Conservation (phyloP, 768 basidiomycete genomes). For the Dendrothele bispora region DNA sequence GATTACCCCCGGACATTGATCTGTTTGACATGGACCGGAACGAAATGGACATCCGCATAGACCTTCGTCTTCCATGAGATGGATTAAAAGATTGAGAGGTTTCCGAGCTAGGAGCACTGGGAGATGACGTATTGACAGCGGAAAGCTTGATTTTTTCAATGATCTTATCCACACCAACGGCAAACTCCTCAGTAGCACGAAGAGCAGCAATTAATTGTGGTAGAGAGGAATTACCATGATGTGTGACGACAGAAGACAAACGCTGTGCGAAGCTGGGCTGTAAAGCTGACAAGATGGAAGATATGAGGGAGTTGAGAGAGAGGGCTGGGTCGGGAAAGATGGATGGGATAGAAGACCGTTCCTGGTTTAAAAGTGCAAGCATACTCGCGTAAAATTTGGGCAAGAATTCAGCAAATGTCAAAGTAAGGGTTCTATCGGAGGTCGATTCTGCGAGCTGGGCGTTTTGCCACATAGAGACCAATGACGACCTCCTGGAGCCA, state of each 20-base stretch:
- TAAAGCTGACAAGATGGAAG: slow-evolving; percentile 75
- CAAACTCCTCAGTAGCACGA: slow-evolving; percentile 83
- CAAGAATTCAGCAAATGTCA: slow-evolving; percentile 66
- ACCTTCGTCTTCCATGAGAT: slow-evolving; percentile 48
- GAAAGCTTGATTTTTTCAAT: slow-evolving; percentile 69
- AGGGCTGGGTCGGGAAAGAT: slow-evolving; percentile 86
- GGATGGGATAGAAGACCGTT: slow-evolving; percentile 70
- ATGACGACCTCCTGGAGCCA: slow-evolving; percentile 66
- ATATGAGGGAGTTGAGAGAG: slow-evolving; percentile 80
- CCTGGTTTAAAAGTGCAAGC: slow-evolving; percentile 61
- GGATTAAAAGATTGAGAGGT: slow-evolving; percentile 17
- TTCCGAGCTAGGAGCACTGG: slow-evolving; percentile 11
- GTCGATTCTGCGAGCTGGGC: slow-evolving; percentile 55
- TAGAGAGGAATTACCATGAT: slow-evolving; percentile 63
- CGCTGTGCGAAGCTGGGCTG: slow-evolving; percentile 83
- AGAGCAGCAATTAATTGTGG: slow-evolving; percentile 70
- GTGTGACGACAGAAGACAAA: slow-evolving; percentile 65
- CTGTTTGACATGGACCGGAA: slow-evolving; percentile 45
- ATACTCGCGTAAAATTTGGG: slow-evolving; percentile 74
- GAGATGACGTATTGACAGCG: slow-evolving; percentile 20
- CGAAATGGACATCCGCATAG: slow-evolving; percentile 67
- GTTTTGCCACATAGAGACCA: slow-evolving; percentile 72
- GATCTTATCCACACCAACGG: slow-evolving; percentile 65
- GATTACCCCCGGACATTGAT: slow-evolving; percentile 20
- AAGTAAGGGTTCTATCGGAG: slow-evolving; percentile 25